Conservation (phyloP, 108 stramenopile species). For the Bacterosira constricta region DNA sequence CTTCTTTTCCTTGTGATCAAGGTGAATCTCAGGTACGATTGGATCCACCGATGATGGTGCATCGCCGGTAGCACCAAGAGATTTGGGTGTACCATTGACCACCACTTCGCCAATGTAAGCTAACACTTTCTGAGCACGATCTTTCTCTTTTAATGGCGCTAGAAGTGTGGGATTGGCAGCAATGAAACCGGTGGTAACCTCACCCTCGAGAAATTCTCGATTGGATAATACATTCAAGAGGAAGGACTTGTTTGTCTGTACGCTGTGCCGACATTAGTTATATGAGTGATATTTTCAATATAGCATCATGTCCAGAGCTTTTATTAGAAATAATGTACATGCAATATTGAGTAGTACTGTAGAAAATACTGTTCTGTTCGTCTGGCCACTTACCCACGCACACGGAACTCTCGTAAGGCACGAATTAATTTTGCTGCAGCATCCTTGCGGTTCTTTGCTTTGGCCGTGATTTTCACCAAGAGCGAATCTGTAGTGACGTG, state of each 20-base stretch:
- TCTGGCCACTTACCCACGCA: conserved; percentile 87
- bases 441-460: conserved; percentile 75
- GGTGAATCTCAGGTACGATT: conserved; percentile 48
- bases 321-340: too few species aligned
- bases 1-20: conserved; percentile 37
- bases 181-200: conserved; percentile 93
- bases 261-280: too few species aligned
- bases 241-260: conserved; percentile 78
- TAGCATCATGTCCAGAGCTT: too few species aligned
- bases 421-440: conserved; percentile 72
- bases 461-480: conserved; percentile 89
- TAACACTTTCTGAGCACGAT: conserved; percentile 83
- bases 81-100: conserved; percentile 91
- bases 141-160: conserved; percentile 80
- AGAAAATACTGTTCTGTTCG: too few species aligned
- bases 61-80: conserved; percentile 88
- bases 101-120: conserved; percentile 86
- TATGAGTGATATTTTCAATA: too few species aligned
- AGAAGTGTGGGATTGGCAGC: conserved; percentile 77
- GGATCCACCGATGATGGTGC: conserved; percentile 81
- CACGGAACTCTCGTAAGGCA: conserved; percentile 89
- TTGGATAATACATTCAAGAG: conserved; percentile 89
- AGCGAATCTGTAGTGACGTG: conserved; percentile 52
- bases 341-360: too few species aligned
- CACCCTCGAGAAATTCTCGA: conserved; percentile 84